Percentiles rank a stretch among this genome's conserved stretches.
Evolutionary conservation across 192 early-diverging fungal genomes (phyloP).

Genomic region (Backusella macrospora): DNA sequence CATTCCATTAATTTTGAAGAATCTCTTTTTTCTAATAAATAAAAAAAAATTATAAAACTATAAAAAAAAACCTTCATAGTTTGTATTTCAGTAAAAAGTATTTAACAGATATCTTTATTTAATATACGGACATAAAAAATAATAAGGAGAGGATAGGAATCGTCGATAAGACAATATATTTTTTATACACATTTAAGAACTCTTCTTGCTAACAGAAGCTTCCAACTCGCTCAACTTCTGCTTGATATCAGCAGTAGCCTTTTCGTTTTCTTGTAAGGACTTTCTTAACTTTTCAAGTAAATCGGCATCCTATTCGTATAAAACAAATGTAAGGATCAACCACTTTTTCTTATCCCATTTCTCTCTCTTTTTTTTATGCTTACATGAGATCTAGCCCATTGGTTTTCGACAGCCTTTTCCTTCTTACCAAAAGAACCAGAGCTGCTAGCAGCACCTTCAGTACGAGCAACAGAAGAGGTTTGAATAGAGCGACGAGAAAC

Average conservation of each 20-base stretch:
- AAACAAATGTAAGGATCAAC: no score
- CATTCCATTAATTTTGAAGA: no score
- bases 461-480: background rate
- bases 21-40: no score
- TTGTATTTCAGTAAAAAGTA: no score
- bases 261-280: conserved; percentile 8
- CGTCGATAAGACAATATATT: background rate
- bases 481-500: background rate
- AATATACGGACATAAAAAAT: background rate
- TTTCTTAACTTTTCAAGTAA: conserved; percentile 9
- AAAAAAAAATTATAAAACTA: no score
- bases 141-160: background rate
- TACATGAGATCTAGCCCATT: conserved; percentile 32
- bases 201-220: background rate
- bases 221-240: background rate
- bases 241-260: background rate
- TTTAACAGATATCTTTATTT: background rate
- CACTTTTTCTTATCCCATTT: background rate
- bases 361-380: background rate
- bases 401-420: conserved; percentile 45
- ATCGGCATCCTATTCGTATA: background rate
- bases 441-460: background rate
- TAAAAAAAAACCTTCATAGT: no score
- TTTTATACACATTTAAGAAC: background rate
- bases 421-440: conserved; percentile 32